Evolutionary conservation across 2,329 filamentous ascomycete genomes (phyloP).

Genomic region (Stylonectria norvegica): DNA sequence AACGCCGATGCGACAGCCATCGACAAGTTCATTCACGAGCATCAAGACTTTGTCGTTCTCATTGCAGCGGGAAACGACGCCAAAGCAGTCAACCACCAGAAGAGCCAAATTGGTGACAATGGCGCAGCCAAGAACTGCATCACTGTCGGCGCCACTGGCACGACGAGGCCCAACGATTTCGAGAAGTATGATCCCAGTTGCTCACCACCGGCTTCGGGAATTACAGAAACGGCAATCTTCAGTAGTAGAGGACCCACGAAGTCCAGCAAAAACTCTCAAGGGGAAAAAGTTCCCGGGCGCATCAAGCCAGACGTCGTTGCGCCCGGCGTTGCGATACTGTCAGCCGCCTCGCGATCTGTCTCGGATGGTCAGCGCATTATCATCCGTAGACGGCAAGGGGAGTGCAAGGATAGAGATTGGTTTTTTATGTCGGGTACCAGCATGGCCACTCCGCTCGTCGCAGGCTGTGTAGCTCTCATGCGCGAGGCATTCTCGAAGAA

Average conservation of each 20-base stretch:
- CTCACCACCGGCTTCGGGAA: too few relatives aligned
- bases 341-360: too few relatives aligned
- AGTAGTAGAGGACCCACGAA: not conserved
- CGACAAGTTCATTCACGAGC: not conserved
- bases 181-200: too few relatives aligned
- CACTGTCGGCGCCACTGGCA: not conserved
- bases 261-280: too few relatives aligned
- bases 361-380: not conserved
- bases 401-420: not conserved
- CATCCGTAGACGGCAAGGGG: not conserved
- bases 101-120: not conserved
- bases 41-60: not conserved
- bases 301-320: constrained; percentile 8
- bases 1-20: not conserved
- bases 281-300: not conserved
- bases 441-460: not conserved
- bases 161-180: not conserved
- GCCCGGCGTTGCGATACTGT: constrained; percentile 2
- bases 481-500: constrained; percentile 1
- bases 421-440: constrained; percentile 2
- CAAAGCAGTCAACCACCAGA: not conserved
- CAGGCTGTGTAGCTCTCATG: constrained; percentile 1
- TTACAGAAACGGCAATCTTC: not conserved
- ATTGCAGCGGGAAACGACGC: not conserved
- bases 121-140: constrained; percentile 6